Evolutionary conservation across 148 eudicot species (phyloP).

Genomic region (Vaccinium myrtillus): DNA sequence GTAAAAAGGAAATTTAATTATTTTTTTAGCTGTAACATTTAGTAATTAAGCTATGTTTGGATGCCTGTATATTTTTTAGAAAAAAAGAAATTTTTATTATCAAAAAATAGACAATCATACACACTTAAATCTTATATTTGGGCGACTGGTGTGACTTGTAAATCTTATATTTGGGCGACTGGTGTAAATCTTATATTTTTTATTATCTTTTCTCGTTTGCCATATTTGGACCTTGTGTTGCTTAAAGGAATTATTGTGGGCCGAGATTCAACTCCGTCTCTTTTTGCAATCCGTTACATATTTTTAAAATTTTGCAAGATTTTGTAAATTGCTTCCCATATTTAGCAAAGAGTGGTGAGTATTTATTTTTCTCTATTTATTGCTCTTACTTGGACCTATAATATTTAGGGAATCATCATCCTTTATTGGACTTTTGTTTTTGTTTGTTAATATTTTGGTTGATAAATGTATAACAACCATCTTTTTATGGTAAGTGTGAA

Average conservation of each 20-base stretch:
- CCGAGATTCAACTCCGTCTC: not conserved
- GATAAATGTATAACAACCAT: not conserved
- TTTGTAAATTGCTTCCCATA: constrained; percentile 7
- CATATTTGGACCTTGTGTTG: not conserved
- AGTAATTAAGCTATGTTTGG: not conserved
- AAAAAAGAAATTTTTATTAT: not conserved
- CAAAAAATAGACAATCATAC: not conserved
- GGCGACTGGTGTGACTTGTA: not conserved
- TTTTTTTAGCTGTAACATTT: not conserved
- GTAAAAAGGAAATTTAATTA: not conserved
- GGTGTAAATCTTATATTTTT: not conserved
- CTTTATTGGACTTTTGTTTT: not conserved
- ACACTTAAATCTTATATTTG: not conserved
- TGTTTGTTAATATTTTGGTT: not conserved
- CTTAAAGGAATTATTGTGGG: not conserved
- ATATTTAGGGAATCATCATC: not conserved
- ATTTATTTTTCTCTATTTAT: not conserved
- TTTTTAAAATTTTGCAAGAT: not conserved
- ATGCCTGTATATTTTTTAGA: not conserved
- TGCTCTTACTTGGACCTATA: not conserved
- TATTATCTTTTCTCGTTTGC: not conserved
- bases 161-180: not conserved
- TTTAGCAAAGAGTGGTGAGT: not conserved
- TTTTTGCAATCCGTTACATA: not conserved
- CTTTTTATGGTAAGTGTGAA: not conserved